Evolutionary conservation across 2,329 filamentous ascomycete species (phyloP), one percentile per base, ranked within the genome.

Genomic region (Monilinia laxa): DNA sequence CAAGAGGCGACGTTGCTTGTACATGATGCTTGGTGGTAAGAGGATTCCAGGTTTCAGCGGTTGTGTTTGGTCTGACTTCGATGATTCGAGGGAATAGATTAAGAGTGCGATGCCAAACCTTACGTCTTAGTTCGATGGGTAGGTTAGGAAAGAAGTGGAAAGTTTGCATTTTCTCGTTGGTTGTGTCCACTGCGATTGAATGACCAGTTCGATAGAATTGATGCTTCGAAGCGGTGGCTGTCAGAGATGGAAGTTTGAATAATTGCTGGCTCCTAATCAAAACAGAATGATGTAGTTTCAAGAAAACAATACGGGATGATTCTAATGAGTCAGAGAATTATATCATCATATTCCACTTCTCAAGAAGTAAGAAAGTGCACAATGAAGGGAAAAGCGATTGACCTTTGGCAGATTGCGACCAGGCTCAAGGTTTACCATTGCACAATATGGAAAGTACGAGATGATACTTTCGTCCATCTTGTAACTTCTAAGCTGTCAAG

Each of bases 41-140:
- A n/a, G 57, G 45, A 60, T 60, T 6, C 57, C 57, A 60, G 18
- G 57, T 42, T 60, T 35, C 20, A 16, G 42, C 49, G 28, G 28
- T 60, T 23, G n/a, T 35, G 45, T 28, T 12, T 38, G 57, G 45
- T 51, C 57, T 60, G 42, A 60, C 42, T 60, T 60, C 45, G n/a
- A 60, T 60, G 28, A 60, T 60, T 60, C 57, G 57, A 11, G 57
- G 57, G n/a, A 60, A 60, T 6, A 60, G 57, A 25, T 3, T 12
- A 18, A n/a, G 57, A 25, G 45, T 51, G 47, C 14, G 9, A 51
- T 4, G 28, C 57, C 57, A 60, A 25, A 60, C 35, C 14, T 60
- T 38, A 38, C 10, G n/a, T 38, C 57, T 28, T 25, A 60, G 0
- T 23, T 60, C 57, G 7, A 23, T 20, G 9, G n/a, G 6, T 23